Base-by-base conservation (phyloP, 306 rosid species). In the Pyrus communis region DNA sequence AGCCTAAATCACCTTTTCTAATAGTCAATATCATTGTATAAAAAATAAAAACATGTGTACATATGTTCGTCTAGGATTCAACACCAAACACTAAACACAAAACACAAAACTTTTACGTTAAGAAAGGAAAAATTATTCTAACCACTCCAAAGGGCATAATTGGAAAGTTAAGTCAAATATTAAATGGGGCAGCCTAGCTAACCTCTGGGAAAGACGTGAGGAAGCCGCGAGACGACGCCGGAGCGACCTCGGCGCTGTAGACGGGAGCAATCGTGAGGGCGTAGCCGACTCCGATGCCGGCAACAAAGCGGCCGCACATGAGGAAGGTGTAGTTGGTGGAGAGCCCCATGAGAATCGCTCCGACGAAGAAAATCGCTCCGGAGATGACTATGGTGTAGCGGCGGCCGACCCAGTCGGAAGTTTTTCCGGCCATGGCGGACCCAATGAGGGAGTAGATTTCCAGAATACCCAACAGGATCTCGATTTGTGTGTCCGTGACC, bases 351-450 rank as follows among this genome's bases (percentile, higher is more conserved):
- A 91, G 84, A 6, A 87, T 4, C 11, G 93, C 89, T 27, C 89
- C 93, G 23, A 3, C 76, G 30, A 91, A 89, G 85, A 87, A 87
- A n/a, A 89, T 84, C 4, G 40, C 78, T 0, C 84, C 90, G 38
- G 89, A 85, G 3, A 89, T 58, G 0, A 85, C 81, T 0, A 91
- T 89, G 3, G 96, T 87, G 84, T 86, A 91, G 2, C 92, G 88
- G 5, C 96, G 91, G 7, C 96, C 93, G 1, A 91, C 87, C 90
- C 93, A 81, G 49, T 91, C 96, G 7, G 89, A 91, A 11, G 89
- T 87, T 70, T 84, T 80, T 2, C 93, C 96, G 3, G 89, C 89
- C 2, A 83, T 83, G 45, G 79, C 66, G 0, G 96, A 86, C 7
- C 96, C 96, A 27, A 91, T 58, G 1, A 89, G 80, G 3, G 86